Evolutionary conservation across 768 basidiomycete genomes (phyloP).

Genomic region (Boletellus sp.): DNA sequence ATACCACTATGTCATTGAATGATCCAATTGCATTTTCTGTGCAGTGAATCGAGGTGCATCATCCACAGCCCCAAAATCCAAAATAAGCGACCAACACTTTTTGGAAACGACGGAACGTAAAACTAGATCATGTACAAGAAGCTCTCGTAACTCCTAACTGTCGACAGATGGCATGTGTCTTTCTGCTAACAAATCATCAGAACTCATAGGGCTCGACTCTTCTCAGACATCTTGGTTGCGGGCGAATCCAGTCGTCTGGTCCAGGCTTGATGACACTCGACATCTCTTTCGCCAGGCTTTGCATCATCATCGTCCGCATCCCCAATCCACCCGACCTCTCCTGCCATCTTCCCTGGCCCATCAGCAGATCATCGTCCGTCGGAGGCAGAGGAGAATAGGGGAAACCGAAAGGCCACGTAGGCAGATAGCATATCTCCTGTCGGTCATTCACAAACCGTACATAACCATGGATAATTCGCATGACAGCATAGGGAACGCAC

Average conservation of each 20-base stretch:
- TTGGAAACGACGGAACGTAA: too few species aligned
- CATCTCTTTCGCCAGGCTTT: not conserved
- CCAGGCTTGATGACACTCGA: not conserved
- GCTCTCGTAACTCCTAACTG: too few species aligned
- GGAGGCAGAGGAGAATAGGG: not conserved
- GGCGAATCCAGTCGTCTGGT: constrained; percentile 3
- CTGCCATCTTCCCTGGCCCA: not conserved
- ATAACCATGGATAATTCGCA: not conserved
- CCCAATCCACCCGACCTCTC: not conserved
- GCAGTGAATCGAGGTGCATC: too few species aligned
- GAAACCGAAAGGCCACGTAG: constrained; percentile 13
- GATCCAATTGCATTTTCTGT: too few species aligned
- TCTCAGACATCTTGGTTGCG: constrained; percentile 12
- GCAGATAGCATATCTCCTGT: constrained; percentile 20
- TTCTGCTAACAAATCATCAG: not conserved
- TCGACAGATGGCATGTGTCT: too few species aligned
- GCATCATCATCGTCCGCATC: not conserved
- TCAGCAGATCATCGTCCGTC: not conserved
- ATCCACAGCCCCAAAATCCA: too few species aligned
- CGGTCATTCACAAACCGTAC: not conserved
- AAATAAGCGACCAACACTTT: too few species aligned
- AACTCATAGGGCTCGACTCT: constrained; percentile 5
- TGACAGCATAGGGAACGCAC: not conserved
- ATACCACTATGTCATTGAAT: too few species aligned
- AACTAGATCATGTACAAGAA: too few species aligned